Evolutionary conservation across 768 basidiomycete genomes (phyloP), one percentile per base, ranked within the genome.

Genomic region (Ramaria sp.): DNA sequence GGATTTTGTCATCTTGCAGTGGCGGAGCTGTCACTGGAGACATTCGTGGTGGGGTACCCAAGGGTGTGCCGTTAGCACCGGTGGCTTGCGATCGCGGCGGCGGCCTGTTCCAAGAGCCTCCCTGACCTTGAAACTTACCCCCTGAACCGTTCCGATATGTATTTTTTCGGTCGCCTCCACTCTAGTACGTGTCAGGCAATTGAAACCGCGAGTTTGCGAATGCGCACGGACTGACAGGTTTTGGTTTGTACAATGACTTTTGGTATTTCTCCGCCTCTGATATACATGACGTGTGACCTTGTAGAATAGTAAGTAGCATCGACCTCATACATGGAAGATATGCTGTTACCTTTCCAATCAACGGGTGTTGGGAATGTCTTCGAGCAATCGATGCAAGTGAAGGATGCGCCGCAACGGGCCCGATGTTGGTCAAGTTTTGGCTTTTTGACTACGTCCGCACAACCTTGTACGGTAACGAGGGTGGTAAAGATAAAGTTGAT

Each of bases 201-300:
- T 9, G 17, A 12, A 22, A 30, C 27, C 11, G 27, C 46, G 20
- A 47, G 27, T 27, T 27, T 37, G 13, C 24, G 31, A 49, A 13
- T 13, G 27, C 31, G 11, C 34, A 20, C 48, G 48, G 7, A 24
- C 70, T 57, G 43, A 77, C 77, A 70, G 59, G 75, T 73, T 86
- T 88, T 0, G 81, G 78, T 65, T 87, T 91, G 68, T 92, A 94
- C 57, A 93, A 66, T 51, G 77, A 72, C 69, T 91, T 91, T 73
- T 96, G 82, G 65, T 96, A 95, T 68, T 95, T 96, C 69, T 96
- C 89, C 2, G 89, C 93, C 70, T 96, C 93, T 59, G 78, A 83
- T 45, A 96, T 83, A 68, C 93, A 96, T 31, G 79, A 74, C 10
- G 87, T 93, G 66, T 96, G 88, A 0, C 71, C 53, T 54, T 20